phyloP scores from a whole-genome alignment of 2,329 filamentous ascomycete genomes.

The Fusarium papillatum region DNA sequence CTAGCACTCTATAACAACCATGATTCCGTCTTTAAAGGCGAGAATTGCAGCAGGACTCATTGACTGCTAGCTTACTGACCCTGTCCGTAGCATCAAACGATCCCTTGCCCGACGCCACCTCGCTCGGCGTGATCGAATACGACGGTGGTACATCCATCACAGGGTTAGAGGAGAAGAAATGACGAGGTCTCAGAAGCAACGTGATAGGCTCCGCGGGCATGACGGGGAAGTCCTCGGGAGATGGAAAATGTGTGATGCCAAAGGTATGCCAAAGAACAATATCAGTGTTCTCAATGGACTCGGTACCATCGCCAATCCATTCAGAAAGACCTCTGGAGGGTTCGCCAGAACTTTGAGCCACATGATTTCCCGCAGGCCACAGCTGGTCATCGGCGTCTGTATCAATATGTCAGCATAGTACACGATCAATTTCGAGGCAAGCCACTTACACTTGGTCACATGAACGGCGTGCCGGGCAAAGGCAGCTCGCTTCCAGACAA shows the following conservation, averaged over 20 bases:
- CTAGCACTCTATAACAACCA: no score
- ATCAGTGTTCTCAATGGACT: slow-evolving; percentile 83
- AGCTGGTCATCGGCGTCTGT: slow-evolving; percentile 84
- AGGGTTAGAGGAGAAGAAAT: slow-evolving; percentile 88
- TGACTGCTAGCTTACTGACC: slow-evolving; percentile 44
- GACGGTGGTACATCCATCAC: slow-evolving; percentile 82
- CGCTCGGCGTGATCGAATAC: slow-evolving; percentile 47
- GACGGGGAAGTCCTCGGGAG: slow-evolving; percentile 91
- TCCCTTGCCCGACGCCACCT: slow-evolving; percentile 38
- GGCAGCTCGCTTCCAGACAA: slow-evolving; percentile 91
- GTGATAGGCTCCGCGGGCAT: slow-evolving; percentile 93
- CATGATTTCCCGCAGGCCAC: slow-evolving; percentile 88
- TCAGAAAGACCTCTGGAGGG: slow-evolving; percentile 79
- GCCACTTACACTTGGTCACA: slow-evolving; percentile 84
- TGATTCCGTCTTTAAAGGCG: no score
- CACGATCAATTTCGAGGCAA: fast-evolving
- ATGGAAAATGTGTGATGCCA: slow-evolving; percentile 89
- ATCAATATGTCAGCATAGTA: background rate
- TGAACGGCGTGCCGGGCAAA: slow-evolving; percentile 91
- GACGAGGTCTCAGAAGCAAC: slow-evolving; percentile 80
- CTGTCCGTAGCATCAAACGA: slow-evolving; percentile 38
- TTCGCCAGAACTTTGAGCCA: slow-evolving; percentile 88
- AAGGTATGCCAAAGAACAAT: slow-evolving; percentile 98
- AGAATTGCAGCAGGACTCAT: background rate
- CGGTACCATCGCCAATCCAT: slow-evolving; percentile 81